Conservation (phyloP, 306 rosid genomes). For the Luffa aegyptiaca region DNA sequence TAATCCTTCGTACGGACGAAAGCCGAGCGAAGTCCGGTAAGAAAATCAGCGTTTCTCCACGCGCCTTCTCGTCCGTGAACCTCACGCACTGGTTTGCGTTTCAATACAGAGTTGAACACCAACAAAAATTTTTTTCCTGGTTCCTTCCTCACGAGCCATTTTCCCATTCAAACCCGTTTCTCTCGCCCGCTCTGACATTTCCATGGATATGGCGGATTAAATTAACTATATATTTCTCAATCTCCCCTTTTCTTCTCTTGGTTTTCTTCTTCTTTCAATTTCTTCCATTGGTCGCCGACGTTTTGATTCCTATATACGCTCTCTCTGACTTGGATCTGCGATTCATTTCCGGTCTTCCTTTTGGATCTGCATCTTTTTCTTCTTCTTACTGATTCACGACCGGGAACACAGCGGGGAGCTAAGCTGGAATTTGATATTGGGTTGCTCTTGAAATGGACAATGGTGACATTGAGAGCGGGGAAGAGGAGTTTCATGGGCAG, state of each 20-base stretch:
- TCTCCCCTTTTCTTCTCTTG: neutral
- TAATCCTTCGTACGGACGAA: neutral
- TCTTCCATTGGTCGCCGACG: neutral
- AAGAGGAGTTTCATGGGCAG: constrained; percentile 47
- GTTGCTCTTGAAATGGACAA: constrained; percentile 39
- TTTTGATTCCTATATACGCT: neutral
- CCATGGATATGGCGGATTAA: neutral
- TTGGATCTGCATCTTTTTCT: constrained; percentile 10
- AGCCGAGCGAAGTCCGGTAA: neutral
- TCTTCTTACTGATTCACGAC: neutral
- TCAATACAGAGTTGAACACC: neutral
- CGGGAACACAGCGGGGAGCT: neutral
- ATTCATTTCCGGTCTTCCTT: neutral
- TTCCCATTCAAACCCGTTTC: constrained; percentile 6
- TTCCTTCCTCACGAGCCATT: neutral
- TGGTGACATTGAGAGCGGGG: constrained; percentile 70
- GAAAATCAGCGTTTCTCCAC: neutral
- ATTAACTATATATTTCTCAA: neutral
- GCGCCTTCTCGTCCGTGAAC: neutral
- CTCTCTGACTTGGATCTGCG: constrained; percentile 1
- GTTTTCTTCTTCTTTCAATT: constrained; percentile 7
- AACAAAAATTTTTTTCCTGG: neutral
- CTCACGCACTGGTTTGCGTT: neutral
- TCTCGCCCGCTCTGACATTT: neutral
- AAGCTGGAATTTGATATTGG: neutral